Conservation (phyloP, 208 protist species). For the Naegleria fowleri region DNA sequence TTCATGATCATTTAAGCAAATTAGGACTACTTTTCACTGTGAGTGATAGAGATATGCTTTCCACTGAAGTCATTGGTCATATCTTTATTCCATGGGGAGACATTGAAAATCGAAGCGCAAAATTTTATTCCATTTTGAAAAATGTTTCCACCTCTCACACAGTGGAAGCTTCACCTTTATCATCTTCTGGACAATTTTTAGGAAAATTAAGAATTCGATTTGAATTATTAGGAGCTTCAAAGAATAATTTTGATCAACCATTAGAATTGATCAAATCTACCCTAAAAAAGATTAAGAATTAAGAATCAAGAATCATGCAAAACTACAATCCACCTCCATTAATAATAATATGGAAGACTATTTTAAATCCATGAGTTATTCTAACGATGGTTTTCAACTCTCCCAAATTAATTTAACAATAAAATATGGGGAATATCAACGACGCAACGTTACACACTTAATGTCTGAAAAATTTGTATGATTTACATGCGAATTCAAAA, state of each 20-base stretch:
- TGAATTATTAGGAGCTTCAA: not conserved
- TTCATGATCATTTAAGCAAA: not conserved
- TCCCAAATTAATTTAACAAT: too few species aligned
- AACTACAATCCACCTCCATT: too few species aligned
- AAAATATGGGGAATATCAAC: too few species aligned
- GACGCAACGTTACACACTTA: too few species aligned
- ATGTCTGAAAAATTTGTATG: too few species aligned
- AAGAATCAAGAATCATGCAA: not conserved
- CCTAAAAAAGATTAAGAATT: not conserved
- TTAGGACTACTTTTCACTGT: not conserved
- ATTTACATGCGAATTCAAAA: too few species aligned
- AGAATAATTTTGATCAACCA: not conserved
- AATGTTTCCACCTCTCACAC: not conserved
- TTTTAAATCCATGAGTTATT: too few species aligned
- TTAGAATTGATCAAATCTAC: not conserved
- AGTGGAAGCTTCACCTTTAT: not conserved
- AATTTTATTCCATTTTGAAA: not conserved
- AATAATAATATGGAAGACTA: too few species aligned
- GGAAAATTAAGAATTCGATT: not conserved
- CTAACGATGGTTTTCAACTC: too few species aligned
- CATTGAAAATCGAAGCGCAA: not conserved
- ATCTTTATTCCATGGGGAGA: not conserved
- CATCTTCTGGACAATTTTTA: not conserved
- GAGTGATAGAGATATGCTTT: not conserved
- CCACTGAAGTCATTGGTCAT: not conserved